Base-by-base conservation (phyloP, 805 yeast species). In the Candida bentonensis region DNA sequence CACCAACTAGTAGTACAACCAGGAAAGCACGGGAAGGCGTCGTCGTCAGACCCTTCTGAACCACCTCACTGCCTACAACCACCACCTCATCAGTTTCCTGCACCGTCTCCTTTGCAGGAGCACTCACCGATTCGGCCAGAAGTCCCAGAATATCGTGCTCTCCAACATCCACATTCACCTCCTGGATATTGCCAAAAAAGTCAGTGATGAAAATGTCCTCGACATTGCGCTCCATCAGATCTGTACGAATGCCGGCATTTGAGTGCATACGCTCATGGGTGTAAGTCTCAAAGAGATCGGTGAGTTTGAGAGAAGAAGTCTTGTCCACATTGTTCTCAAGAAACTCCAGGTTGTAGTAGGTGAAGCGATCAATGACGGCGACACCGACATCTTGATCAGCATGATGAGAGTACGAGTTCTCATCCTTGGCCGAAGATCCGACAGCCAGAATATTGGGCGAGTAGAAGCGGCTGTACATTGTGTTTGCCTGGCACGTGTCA, bases 401-500 rank as follows among this genome's bases (percentile, higher is more conserved):
- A 60, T 86, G 95, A 56, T 92, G 97, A 1, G 96, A 87, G 58
- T 87, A 92, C 2, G 95, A 85, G 42, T 89, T 79, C 63, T 92
- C 96, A 45, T 82, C 95, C 4, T 85, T 50, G 51, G 73, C 82
- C 7, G 94, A 82, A 1, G 96, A 86, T 0, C 98, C 99, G 27
- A 89, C 94, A 1, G 96, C 85, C 43, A 92, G 63, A 40, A 92
- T 76, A 59, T 92, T 87, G 26, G 98, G 97, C 7, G 95, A 82
- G 59, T 86, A 87, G 57, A 89, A 78, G 56, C 82, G 76, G 46
- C 94, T 80, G 64, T 82, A 92, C 98, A 92, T 89, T 15, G 98
- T 86, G 63, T 89, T 92, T 22, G 98, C 98, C 67, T 92, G 98
- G 59, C 99, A 92, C 0, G 99, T 92, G 62, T 92, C 99, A 51